Base-by-base conservation (phyloP, 1,139 yeast species). In the Maudiozyma humilis region DNA sequence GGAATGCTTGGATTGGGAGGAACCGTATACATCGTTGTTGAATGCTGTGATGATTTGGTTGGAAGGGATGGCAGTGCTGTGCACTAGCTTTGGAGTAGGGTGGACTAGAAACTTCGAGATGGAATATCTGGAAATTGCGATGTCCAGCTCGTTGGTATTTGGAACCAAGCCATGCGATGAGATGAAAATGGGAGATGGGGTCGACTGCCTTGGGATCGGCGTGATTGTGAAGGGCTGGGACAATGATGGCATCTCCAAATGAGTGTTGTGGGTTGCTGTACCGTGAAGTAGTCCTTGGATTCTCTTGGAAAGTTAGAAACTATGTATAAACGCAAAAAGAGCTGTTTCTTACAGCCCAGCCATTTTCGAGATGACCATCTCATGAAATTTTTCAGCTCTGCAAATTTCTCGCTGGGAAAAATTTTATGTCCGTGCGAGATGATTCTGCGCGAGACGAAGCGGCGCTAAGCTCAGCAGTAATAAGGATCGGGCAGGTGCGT, bases 81-180 rank as follows among this genome's bases (percentile, higher is more conserved):
- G 55, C 36, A 78, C 67, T 53, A 85, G 67, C 56, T 78, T 82
- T 13, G 95, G 95, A 12, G 93, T 78, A 32, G 96, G 96, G 54
- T 77, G 78, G 43, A 85, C 72, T 30, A 83, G 69, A 58, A 81
- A 83, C 46, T 81, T 76, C 16, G 86, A 78, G 43, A 88, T 71
- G 44, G 83, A 78, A 37, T 93, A 82, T 47, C 85, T 87, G 20
- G 93, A 81, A 32, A 86, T 73, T 38, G 88, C 94, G 34, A 86
- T 64, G 55, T 79, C 62, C 1, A 68, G 50, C 32, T 52, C 62
- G 36, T 67, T 63, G 4, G 62, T 49, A 20, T 51, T 50, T n/a
- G 56, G 53, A 18, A 50, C 46, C 27, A 62, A 48, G 41, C 48
- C 45, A 40, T 56, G 59, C 27, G 53, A 52, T 5, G 63, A 57